phyloP scores from a whole-genome alignment of 371 early-diverging fungal species.

The Nosema granulosis region DNA sequence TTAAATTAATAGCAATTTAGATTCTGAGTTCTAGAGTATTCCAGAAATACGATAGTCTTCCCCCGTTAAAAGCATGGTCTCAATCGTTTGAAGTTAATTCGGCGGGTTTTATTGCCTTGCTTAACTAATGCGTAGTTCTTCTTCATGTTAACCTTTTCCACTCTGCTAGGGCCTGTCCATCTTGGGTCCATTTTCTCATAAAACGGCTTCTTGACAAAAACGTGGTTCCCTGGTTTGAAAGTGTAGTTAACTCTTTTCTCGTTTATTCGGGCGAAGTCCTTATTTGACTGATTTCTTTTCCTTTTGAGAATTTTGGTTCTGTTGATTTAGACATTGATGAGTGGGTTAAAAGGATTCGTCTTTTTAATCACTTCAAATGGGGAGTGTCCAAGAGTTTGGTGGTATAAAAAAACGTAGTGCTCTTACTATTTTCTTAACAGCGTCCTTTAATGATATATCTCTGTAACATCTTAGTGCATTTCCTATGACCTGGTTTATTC shows the following conservation, averaged over 20 bases:
- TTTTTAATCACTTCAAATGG: background rate
- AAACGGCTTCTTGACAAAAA: background rate
- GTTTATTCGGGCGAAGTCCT: background rate
- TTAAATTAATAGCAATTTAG: too few relatives aligned
- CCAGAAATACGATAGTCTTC: too few relatives aligned
- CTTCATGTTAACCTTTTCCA: background rate
- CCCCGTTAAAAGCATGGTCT: too few relatives aligned
- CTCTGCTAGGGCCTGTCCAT: background rate
- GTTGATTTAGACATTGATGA: background rate
- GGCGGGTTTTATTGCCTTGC: background rate
- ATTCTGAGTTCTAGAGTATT: too few relatives aligned
- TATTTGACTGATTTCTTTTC: background rate
- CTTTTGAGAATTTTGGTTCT: background rate
- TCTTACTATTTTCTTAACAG: background rate
- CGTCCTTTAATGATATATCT: background rate
- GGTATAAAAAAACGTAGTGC: background rate
- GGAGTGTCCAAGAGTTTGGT: background rate
- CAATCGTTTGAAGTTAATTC: background rate
- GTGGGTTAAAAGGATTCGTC: background rate
- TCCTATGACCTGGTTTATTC: constrained; percentile 5
- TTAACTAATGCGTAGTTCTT: background rate
- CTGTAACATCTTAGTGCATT: background rate
- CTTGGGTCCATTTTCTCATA: background rate
- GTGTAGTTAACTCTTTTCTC: background rate
- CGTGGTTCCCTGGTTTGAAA: background rate